Conservation (phyloP, 2,329 filamentous ascomycete species). For the Colletotrichum noveboracense region DNA sequence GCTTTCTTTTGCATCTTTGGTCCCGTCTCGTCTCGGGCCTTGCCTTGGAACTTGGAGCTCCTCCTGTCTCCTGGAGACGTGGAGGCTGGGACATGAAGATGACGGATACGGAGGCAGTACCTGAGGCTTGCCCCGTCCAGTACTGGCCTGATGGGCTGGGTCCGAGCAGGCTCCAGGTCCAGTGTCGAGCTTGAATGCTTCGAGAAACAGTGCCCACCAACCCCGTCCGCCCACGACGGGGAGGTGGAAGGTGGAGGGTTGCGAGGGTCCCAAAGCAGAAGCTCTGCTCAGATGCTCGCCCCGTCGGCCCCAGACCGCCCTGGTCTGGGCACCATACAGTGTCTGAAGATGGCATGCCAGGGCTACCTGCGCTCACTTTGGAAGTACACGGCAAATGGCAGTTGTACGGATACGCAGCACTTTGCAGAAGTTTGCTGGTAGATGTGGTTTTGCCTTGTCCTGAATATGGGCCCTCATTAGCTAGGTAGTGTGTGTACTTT, state of each 20-base stretch:
- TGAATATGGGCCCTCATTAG: not conserved
- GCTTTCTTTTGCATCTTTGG: not conserved
- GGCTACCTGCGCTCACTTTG: not conserved
- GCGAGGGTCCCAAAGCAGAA: conserved; percentile 8
- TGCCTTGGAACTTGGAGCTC: not conserved
- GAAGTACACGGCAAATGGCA: not conserved
- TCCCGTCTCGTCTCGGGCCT: not conserved
- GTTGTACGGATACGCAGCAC: not conserved
- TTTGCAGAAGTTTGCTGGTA: not conserved
- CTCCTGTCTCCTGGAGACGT: not conserved
- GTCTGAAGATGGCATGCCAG: not conserved
- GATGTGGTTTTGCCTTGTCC: not conserved
- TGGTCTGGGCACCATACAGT: not conserved
- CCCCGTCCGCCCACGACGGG: conserved; percentile 3
- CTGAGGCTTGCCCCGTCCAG: conserved; percentile 9
- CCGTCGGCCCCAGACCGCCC: conserved; percentile 8
- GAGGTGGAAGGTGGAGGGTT: conserved; percentile 10
- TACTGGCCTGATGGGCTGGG: not conserved
- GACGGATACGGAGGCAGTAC: conserved; percentile 2
- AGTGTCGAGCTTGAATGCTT: conserved; percentile 4
- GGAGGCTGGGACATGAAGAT: not conserved
- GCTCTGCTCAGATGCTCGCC: conserved; percentile 13
- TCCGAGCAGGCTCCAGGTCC: not conserved
- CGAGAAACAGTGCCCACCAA: not conserved
- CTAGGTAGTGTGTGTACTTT: not conserved